These are phyloP conservation scores for Tuber microsphaerosporum DNA, from an alignment of 495 filamentous ascomycete genomes.

Conservation along the genomic window DNA sequence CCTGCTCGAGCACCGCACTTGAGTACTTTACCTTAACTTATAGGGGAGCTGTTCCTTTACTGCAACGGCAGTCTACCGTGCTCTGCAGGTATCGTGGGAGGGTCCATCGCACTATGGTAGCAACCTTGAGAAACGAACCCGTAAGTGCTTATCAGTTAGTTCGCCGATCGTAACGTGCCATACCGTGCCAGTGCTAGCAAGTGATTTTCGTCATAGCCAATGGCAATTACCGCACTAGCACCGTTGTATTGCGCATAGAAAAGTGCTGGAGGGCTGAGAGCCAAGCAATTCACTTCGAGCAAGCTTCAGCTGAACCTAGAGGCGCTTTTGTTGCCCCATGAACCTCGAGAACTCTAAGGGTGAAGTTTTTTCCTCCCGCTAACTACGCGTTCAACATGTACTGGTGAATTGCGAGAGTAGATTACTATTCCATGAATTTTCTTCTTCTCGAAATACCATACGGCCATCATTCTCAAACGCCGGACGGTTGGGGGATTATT, in stretches of 20 bases:
- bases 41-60: neutral
- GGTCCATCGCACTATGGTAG: too few species aligned
- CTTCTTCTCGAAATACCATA: neutral
- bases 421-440: neutral
- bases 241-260: neutral
- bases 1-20: neutral
- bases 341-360: too few species aligned
- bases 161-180: neutral
- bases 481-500: neutral
- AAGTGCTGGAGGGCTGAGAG: neutral
- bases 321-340: too few species aligned
- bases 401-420: neutral
- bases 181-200: neutral
- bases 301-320: too few species aligned
- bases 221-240: neutral
- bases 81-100: neutral
- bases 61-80: neutral
- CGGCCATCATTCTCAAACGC: too few species aligned
- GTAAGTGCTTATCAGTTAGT: neutral
- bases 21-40: neutral
- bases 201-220: neutral
- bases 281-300: neutral
- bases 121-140: too few species aligned
- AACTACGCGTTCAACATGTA: neutral
- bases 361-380: too few species aligned